A percentile compares a stretch with the other conserved stretches of the same genome.
Conservation (phyloP, 1,284 basidiomycete species). For the Cutaneotrichosporon sp. region DNA sequence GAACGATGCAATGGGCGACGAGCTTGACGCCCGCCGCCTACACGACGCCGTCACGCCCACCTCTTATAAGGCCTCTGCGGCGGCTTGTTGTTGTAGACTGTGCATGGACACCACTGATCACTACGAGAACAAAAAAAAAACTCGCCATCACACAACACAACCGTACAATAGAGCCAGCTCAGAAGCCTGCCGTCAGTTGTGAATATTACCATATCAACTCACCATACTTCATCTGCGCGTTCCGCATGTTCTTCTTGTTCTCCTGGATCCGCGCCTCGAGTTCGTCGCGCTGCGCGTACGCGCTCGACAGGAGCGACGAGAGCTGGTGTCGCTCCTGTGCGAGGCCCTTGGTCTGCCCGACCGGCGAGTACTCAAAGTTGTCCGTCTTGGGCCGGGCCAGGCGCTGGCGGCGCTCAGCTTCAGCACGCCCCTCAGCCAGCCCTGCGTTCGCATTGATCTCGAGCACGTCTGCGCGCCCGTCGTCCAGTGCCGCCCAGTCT, state of each 20-base stretch:
- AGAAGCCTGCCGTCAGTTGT: conserved; percentile 6
- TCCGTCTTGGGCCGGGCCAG: conserved; percentile 39
- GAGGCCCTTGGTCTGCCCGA: conserved; percentile 50
- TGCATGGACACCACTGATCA: background rate
- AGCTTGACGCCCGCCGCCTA: background rate
- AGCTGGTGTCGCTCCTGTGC: conserved; percentile 52
- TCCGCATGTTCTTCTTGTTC: conserved; percentile 51
- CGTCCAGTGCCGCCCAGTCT: conserved; percentile 47
- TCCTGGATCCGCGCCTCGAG: conserved; percentile 48
- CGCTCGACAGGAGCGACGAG: conserved; percentile 44
- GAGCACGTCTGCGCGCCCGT: conserved; percentile 29
- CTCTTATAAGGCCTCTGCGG: background rate
- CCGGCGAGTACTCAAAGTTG: conserved; percentile 46
- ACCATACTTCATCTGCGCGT: conserved; percentile 49
- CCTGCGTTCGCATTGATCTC: conserved; percentile 40
- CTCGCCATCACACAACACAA: too few relatives aligned
- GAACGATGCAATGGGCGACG: background rate
- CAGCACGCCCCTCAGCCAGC: conserved; percentile 36
- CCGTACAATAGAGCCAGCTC: background rate
- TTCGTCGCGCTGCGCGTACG: conserved; percentile 44
- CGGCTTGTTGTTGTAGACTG: background rate
- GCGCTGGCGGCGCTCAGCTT: conserved; percentile 33
- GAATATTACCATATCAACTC: background rate
- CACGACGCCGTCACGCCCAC: background rate
- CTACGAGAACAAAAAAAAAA: too few relatives aligned